phyloP scores from a whole-genome alignment of 257 asterid species.

The Jasminum sambac region DNA sequence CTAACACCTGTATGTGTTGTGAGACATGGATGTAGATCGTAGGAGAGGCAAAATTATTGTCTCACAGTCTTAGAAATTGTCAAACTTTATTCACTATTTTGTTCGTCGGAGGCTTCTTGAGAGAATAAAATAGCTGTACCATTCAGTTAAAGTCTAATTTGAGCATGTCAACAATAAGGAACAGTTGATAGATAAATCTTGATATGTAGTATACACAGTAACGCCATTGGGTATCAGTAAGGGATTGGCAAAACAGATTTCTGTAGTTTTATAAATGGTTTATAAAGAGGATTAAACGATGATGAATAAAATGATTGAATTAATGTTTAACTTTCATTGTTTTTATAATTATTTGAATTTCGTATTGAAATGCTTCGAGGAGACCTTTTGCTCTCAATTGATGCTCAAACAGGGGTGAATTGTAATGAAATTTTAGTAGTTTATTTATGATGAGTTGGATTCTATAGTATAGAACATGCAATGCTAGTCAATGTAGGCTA shows the following conservation, averaged over 20 bases:
- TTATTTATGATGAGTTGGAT: background rate
- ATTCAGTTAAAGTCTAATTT: constrained; percentile 13
- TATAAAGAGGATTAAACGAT: too few relatives aligned
- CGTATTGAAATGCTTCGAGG: constrained; percentile 9
- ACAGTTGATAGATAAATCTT: background rate
- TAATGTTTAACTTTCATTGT: too few relatives aligned
- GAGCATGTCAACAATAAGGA: background rate
- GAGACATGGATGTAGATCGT: too few relatives aligned
- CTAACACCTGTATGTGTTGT: too few relatives aligned
- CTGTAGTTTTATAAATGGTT: background rate
- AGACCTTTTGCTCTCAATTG: constrained; percentile 19
- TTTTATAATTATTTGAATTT: too few relatives aligned
- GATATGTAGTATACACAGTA: background rate
- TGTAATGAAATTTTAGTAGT: background rate
- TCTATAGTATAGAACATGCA: background rate
- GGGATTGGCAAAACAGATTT: background rate
- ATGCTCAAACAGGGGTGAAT: constrained; percentile 23
- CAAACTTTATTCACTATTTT: background rate
- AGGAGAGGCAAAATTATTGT: too few relatives aligned
- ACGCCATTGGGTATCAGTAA: background rate
- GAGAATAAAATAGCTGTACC: constrained; percentile 5
- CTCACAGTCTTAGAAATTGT: too few relatives aligned
- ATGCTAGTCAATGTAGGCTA: constrained; percentile 21
- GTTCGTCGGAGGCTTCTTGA: background rate
- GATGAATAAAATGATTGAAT: too few relatives aligned